Conservation (phyloP, 2,329 filamentous ascomycete genomes). For the Beauveria sp. region DNA sequence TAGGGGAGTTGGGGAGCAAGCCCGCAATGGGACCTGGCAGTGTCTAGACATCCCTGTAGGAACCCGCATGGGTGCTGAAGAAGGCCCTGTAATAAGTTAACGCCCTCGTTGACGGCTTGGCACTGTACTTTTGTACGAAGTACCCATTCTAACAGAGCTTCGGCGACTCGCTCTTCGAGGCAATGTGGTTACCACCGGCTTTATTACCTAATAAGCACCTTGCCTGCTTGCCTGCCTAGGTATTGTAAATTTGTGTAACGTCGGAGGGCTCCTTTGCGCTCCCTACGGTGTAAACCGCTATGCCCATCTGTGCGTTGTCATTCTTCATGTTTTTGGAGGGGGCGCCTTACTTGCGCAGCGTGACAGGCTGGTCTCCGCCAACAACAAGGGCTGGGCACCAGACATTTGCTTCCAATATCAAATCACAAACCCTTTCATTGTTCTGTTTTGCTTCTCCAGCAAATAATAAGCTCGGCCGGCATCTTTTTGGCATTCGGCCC, state of each 20-base stretch:
- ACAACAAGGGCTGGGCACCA: no score
- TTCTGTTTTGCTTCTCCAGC: no score
- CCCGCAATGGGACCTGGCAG: not conserved
- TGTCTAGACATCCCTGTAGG: not conserved
- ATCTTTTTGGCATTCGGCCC: not conserved
- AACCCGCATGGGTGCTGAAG: not conserved
- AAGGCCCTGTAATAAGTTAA: not conserved
- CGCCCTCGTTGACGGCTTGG: not conserved
- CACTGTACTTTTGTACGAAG: not conserved
- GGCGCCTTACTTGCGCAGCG: not conserved
- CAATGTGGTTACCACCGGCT: not conserved
- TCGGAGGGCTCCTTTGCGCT: no score
- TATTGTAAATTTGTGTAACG: no score
- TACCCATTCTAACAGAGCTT: not conserved
- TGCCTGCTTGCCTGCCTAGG: no score
- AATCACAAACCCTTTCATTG: no score
- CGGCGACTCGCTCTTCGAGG: not conserved
- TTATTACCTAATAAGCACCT: not conserved
- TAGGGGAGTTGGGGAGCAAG: not conserved
- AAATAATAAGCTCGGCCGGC: no score
- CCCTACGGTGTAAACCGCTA: no score
- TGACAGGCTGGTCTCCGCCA: not conserved
- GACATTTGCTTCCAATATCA: no score
- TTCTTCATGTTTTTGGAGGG: constrained; percentile 10
- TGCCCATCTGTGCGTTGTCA: not conserved